Evolutionary conservation across 2,329 filamentous ascomycete species (phyloP), one percentile per base, ranked within the genome.

Genomic region (Pseudopithomyces maydicus): DNA sequence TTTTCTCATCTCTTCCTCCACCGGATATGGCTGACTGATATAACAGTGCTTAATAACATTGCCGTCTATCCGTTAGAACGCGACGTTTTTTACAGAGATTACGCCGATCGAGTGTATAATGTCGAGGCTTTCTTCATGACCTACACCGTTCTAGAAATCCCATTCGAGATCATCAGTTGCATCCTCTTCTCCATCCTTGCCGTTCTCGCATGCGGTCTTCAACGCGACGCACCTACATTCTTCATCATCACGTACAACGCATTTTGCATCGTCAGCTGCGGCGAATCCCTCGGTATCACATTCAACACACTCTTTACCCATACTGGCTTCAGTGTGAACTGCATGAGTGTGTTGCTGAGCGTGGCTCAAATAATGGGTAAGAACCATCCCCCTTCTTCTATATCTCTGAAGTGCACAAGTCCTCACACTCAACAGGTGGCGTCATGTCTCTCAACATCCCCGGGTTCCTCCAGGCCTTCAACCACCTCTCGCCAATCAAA

Each of bases 281-380:
- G 90, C 23, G 90, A 92, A 78, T 89, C 86, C 52, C 69, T 92
- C 1, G 90, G 90, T 0, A 92, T 93, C 68, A 86, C 91, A 77
- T 92, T 92, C 79, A 91, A 91, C 76, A 92, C 89, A 0, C 77
- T 92, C 8, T 90, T 92, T 71, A 77, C 78, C 33, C 89, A 92
- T 68, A 90, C 88, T 0, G 90, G 90, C 1, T 92, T 92, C 71
- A 88, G 89, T 0, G 85, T 92, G 56, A 91, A 90, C 64, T 76
- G 91, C 54, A 91, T 88, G 61, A 87, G 84, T 0, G 82, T 91
- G 41, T 80, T 92, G 17, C 79, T 93, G 3, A 87, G 86, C 0
- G 83, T 93, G 7, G 87, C 89, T 0, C 88, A 88, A 64, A 84
- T 87, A 67, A 90, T 92, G 82, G 84, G 72, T 66, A 67, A 59